These are phyloP conservation scores for Cucumis variabilis DNA, from an alignment of 331 rosid species.

Conservation along the genomic window DNA sequence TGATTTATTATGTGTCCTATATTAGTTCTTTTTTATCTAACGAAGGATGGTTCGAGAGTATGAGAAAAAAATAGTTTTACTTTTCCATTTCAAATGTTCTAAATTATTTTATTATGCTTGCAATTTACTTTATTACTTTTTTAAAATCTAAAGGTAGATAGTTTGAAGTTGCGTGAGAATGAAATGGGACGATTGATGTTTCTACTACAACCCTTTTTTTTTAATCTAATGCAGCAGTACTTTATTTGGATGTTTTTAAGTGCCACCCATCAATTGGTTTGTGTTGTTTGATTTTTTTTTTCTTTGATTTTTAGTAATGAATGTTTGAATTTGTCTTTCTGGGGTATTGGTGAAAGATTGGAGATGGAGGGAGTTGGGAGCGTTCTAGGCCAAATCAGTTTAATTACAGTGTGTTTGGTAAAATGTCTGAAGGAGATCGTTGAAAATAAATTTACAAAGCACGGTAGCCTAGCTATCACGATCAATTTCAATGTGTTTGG, in stretches of 20 bases:
- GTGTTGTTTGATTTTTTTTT: not conserved
- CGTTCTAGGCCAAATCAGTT: not conserved
- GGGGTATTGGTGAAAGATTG: not conserved
- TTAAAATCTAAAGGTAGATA: no score
- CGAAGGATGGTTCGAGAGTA: no score
- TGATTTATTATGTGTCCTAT: no score
- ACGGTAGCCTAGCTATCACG: no score
- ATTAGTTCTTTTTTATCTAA: no score
- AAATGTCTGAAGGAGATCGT: not conserved
- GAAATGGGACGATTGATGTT: not conserved
- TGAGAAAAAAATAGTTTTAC: no score
- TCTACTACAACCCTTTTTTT: not conserved
- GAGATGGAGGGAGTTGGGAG: not conserved
- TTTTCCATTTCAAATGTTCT: no score
- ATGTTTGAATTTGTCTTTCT: not conserved
- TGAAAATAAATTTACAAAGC: no score
- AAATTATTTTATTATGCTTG: no score
- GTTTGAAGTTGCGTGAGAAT: no score
- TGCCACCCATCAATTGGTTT: not conserved
- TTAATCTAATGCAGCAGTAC: not conserved
- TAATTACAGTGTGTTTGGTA: not conserved
- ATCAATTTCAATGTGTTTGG: no score
- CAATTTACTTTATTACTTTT: no score
- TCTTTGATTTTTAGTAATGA: not conserved
- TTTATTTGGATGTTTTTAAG: not conserved